Evolutionary conservation across 495 filamentous ascomycete species (phyloP).

Genomic region (Physcia stellaris): DNA sequence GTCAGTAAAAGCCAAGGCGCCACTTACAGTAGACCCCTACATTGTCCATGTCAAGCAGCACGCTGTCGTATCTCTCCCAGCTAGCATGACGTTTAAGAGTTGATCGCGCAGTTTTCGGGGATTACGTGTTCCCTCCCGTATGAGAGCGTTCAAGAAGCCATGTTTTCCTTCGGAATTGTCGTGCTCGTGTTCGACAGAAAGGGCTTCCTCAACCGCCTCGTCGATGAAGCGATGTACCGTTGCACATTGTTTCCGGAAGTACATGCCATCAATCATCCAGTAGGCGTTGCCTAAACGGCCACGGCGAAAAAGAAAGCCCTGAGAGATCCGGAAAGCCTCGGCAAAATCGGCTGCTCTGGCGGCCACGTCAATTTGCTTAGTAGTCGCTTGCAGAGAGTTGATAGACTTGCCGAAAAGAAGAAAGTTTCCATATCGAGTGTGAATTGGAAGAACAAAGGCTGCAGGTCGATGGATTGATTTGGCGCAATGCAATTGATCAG

Average conservation of each 20-base stretch:
- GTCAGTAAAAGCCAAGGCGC: not conserved
- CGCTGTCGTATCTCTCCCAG: conserved; percentile 42
- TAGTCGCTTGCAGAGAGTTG: conserved; percentile 14
- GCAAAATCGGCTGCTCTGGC: conserved; percentile 13
- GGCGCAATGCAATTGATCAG: conserved; percentile 20
- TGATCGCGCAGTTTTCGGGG: conserved; percentile 16
- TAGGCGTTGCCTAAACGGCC: conserved; percentile 29
- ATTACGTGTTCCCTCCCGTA: conserved; percentile 9
- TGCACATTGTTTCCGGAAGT: conserved; percentile 29
- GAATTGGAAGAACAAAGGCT: conserved; percentile 35
- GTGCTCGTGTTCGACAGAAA: conserved; percentile 2
- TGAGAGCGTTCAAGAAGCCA: conserved; percentile 12
- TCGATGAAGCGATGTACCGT: conserved; percentile 31
- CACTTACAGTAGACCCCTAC: conserved; percentile 16
- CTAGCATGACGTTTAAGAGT: conserved; percentile 21
- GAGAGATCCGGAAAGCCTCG: conserved; percentile 31
- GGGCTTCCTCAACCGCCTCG: conserved; percentile 16
- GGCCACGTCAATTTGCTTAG: not conserved
- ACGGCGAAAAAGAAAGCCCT: conserved; percentile 30
- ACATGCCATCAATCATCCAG: conserved; percentile 30
- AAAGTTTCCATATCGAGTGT: conserved; percentile 35
- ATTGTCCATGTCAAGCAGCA: conserved; percentile 42
- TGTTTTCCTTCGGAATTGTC: not conserved
- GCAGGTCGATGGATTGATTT: no score
- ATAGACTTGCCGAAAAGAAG: conserved; percentile 35